Base-by-base conservation (phyloP, 78 protist species). In the Chrysochromulina parva region DNA sequence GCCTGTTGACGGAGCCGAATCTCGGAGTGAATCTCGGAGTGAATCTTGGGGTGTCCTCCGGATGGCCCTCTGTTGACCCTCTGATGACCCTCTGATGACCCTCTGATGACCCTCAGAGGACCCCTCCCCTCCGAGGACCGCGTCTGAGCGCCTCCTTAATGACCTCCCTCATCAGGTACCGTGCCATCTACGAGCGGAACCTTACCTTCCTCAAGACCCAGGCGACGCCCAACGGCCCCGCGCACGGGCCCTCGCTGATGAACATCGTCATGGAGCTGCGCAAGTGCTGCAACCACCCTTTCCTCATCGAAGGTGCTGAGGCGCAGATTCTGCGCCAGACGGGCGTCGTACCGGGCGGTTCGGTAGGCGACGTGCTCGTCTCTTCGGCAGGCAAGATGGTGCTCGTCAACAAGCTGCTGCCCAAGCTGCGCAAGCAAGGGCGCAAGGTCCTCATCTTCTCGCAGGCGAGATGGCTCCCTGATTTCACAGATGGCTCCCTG, bases 281-380 rank as follows among this genome's bases (percentile, higher is more conserved):
- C 66, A 98, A 97, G 94, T 88, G 94, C 88, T 98, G 98, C 92
- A 98, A 98, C 92, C 99, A 98, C 91, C 98, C 99, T 9, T 96
- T 87, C 85, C 94, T 97, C 60, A 86, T 97, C 93, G 90, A 76
- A 22, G 96, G 93, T 57, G 96, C 94, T 48, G 92, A 90, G 80
- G 94, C 93, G 71, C 28, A 69, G 47, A 47, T 47, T n/a, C 38
- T 26, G 90, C 24, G 62, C 3, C 80, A 22, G 91, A 10, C 17
- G 19, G 38, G 10, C 19, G 14, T 19, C n/a, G 57, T 2, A 53
- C 48, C 78, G n/a, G 7, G 60, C 48, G 57, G 6, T 90, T 3
- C 28, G 48, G 94, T 92, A 58, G 62, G 38, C 38, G 66, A 89
- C 26, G 28, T 20, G 16, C 84, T 48, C 26, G 50, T 22, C n/a